Evolutionary conservation across 148 eudicot species (phyloP), one percentile per base, ranked within the genome.

Genomic region (Suaeda aralocaspica): DNA sequence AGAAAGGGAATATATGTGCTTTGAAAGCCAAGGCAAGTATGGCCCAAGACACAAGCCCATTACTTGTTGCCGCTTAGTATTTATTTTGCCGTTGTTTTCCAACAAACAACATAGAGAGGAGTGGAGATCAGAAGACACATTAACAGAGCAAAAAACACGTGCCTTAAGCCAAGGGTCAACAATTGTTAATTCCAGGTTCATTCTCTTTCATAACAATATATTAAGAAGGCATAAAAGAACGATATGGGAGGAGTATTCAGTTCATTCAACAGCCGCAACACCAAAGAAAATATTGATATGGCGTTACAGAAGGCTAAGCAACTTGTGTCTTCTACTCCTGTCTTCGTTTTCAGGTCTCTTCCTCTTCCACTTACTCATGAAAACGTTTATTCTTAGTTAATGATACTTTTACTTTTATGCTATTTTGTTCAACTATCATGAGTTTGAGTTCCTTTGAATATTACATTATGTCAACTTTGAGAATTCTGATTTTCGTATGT

Each of bases 291-390:
- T 24, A 77, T 66, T 13, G 74, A 84, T 15, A 83, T 76, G 89
- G 90, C 91, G 70, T 78, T 83, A 39, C 67, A 85, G 12, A 90
- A 90, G 66, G 91, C 80, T 52, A 83, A 90, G 68, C 63, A 79
- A 29, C 80, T 84, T 62, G 87, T 84, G 3, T 79, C 82, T 60
- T 88, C 92, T 18, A 73, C 77, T 46, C 90, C 92, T 62, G 87
- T 78, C 72, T 71, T 90, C 53, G 77, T 90, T 72, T 90, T 90
- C 84, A 90, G 96, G 92, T 82, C 24, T 72, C 16, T 21, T 3
- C 45, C 61, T 53, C 14, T 53, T 15, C 30, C 7, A 60, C 39
- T 42, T 4, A 44, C 42, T 16, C n/a, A n/a, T n/a, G n/a, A n/a
- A n/a, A n/a, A n/a, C n/a, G n/a, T 18, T 50, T 14, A 0, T 44